A percentile compares a stretch with the other conserved stretches of the same genome.
phyloP scores from a whole-genome alignment of 176 grass and related monocot genomes.

The Sorghum bicolor region Sorghum_bicolor_NCBIv3 NC_012873.2:62022501-62023000 shows the following conservation, averaged over 20 bases:
- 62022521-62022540: conserved; percentile 78
- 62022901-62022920: conserved; percentile 12
- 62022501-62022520: conserved; percentile 88
- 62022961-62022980: neutral
- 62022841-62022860: conserved; percentile 20
- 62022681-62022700: conserved; percentile 48
- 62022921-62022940: neutral
- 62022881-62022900: neutral
- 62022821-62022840: neutral
- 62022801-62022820: neutral
- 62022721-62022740: neutral
- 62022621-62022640: neutral
- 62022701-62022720: too few relatives aligned
- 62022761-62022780: conserved; percentile 29
- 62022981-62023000: conserved; percentile 27
- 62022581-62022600: neutral
- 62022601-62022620: neutral
- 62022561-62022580: conserved; percentile 79
- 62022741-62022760: conserved; percentile 14
- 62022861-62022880: conserved; percentile 15
- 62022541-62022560: conserved; percentile 81
- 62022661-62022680: conserved; percentile 57
- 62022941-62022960: neutral
- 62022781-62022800: neutral
- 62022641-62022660: neutral